These are phyloP conservation scores for Ceratocystis eucalypticola DNA, from an alignment of 2,329 filamentous ascomycete genomes.

Conservation along the genomic window DNA sequence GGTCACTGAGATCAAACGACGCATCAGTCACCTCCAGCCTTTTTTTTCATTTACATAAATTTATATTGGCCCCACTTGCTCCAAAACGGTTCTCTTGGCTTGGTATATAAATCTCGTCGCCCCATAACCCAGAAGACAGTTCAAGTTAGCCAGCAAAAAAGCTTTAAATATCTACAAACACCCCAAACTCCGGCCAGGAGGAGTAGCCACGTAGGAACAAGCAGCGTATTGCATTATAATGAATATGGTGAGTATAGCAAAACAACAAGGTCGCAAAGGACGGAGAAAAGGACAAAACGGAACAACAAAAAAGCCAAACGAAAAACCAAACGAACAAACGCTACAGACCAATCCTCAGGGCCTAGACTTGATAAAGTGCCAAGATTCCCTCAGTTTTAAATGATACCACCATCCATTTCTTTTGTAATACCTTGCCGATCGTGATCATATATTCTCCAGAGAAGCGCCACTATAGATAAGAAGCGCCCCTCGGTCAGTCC, in stretches of 20 bases:
- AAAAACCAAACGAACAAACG: slow-evolving; percentile 10
- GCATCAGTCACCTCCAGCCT: no score
- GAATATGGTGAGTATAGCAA: background rate
- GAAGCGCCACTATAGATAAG: background rate
- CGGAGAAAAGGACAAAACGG: background rate
- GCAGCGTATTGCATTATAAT: background rate
- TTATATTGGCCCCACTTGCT: no score
- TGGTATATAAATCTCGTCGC: background rate
- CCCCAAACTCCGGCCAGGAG: background rate
- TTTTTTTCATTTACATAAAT: no score
- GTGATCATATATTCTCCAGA: slow-evolving; percentile 10
- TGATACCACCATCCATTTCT: slow-evolving; percentile 10
- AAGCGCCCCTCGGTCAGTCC: background rate
- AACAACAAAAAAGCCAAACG: background rate
- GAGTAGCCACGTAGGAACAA: background rate
- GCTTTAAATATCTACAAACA: background rate
- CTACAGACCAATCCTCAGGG: slow-evolving; percentile 14
- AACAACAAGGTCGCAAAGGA: background rate
- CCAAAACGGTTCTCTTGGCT: no score
- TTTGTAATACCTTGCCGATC: slow-evolving; percentile 9
- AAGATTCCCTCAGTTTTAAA: slow-evolving; percentile 8
- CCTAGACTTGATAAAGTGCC: slow-evolving; percentile 16
- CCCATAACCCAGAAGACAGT: background rate
- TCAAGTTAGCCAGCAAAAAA: background rate
- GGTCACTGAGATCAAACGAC: no score